Conservation (phyloP, 768 basidiomycete genomes). For the Naganishia kalamii region DNA sequence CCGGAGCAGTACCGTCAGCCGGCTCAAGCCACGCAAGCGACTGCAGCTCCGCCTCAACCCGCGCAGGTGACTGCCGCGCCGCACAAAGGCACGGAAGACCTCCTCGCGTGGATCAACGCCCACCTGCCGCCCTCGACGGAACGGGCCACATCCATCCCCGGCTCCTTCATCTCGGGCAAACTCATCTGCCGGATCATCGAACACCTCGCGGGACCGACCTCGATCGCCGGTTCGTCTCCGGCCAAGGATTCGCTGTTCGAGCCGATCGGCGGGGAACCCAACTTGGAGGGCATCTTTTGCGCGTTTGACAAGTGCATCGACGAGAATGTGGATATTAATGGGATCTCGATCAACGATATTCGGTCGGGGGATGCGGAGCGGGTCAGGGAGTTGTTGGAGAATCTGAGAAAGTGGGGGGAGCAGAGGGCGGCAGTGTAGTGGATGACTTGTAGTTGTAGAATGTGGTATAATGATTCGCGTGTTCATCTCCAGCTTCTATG, state of each 20-base stretch:
- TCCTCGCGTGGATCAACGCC: constrained; percentile 83
- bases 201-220: constrained; percentile 34
- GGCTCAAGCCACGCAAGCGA: background rate
- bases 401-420: constrained; percentile 27
- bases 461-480: too few relatives aligned
- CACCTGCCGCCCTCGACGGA: constrained; percentile 59
- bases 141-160: constrained; percentile 50
- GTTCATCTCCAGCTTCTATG: too few relatives aligned
- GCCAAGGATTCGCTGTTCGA: constrained; percentile 60
- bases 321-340: constrained; percentile 80
- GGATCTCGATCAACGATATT: constrained; percentile 89
- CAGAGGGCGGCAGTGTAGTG: constrained; percentile 10
- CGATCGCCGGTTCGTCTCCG: constrained; percentile 51
- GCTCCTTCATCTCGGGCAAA: constrained; percentile 56
- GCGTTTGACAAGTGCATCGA: constrained; percentile 89
- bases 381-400: constrained; percentile 67
- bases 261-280: constrained; percentile 60
- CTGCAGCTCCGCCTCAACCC: background rate
- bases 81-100: constrained; percentile 30
- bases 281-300: constrained; percentile 76
- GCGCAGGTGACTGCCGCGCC: constrained; percentile 22
- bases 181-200: constrained; percentile 79
- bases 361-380: constrained; percentile 73
- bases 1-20: constrained; percentile 15
- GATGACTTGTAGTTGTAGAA: too few relatives aligned